phyloP scores from a whole-genome alignment of 1,284 basidiomycete genomes.

The Lignosus rhinocerotis region DNA sequence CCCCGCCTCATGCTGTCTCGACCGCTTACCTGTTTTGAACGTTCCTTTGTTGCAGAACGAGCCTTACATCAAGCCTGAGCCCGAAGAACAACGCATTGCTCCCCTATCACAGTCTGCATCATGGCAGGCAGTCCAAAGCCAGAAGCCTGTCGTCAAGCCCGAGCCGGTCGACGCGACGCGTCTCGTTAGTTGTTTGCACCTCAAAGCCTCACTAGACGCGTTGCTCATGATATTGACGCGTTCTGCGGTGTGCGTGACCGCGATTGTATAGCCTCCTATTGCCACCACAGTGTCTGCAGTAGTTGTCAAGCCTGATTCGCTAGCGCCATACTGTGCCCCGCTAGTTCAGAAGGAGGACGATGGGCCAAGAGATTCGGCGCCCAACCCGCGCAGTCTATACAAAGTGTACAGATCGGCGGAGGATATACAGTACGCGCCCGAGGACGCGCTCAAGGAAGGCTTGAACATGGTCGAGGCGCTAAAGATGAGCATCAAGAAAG shows the following conservation, averaged over 20 bases:
- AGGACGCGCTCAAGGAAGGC: conserved; percentile 51
- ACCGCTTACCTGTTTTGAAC: conserved; percentile 10
- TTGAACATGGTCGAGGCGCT: conserved; percentile 53
- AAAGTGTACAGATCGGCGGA: conserved; percentile 29
- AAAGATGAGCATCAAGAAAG: conserved; percentile 41
- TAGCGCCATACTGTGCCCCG: not conserved
- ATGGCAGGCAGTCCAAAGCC: conserved; percentile 10
- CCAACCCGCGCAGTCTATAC: conserved; percentile 21
- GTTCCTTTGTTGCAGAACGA: conserved; percentile 15
- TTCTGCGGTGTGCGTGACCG: not conserved
- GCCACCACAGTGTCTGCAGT: not conserved
- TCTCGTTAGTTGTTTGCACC: conserved; percentile 29
- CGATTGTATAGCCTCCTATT: conserved; percentile 1
- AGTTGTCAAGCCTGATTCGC: not conserved
- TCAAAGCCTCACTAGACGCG: not conserved
- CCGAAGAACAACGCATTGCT: conserved; percentile 35
- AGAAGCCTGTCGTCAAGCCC: conserved; percentile 31
- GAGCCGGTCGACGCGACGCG: conserved; percentile 35
- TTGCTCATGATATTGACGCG: conserved; percentile 18
- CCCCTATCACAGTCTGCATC: conserved; percentile 29
- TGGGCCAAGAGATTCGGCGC: not conserved
- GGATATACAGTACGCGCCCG: conserved; percentile 52
- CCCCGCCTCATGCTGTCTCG: not conserved
- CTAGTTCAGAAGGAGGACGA: not conserved
- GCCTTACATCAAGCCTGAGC: conserved; percentile 43